A percentile compares a stretch with the other conserved stretches of the same genome.
Evolutionary conservation across 2,329 filamentous ascomycete genomes (phyloP).

Genomic region (Aaosphaeria arxii): DNA sequence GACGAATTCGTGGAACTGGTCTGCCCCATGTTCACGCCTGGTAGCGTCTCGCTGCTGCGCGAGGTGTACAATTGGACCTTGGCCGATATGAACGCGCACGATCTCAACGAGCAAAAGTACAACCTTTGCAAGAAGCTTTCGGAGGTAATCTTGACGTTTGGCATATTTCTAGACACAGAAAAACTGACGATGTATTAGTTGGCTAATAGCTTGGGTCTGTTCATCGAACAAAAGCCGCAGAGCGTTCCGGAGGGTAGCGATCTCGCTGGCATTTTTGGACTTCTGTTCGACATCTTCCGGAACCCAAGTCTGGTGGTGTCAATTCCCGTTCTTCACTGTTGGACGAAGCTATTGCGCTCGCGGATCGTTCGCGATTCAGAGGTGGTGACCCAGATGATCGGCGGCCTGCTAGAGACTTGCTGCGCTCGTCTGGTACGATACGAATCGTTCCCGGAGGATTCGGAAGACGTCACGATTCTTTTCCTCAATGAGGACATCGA

Average conservation of each 20-base stretch:
- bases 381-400: conserved; percentile 62
- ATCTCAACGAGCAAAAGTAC: conserved; percentile 90
- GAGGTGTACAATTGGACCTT: conserved; percentile 77
- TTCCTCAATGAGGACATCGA: conserved; percentile 94
- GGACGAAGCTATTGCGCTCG: conserved; percentile 77
- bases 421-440: conserved; percentile 82
- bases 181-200: conserved; percentile 53
- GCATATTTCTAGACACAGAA: conserved; percentile 3
- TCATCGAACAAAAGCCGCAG: conserved; percentile 73
- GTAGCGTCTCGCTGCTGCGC: conserved; percentile 68
- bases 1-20: conserved; percentile 77
- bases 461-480: conserved; percentile 72
- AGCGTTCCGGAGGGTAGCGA: conserved; percentile 65
- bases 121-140: conserved; percentile 90
- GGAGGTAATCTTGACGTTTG: conserved; percentile 59
- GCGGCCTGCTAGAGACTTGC: conserved; percentile 76
- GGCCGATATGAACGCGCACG: conserved; percentile 72
- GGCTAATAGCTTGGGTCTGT: conserved; percentile 79
- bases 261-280: conserved; percentile 70
- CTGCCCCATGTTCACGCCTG: conserved; percentile 72
- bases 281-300: conserved; percentile 75
- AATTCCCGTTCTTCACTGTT: conserved; percentile 86
- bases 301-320: conserved; percentile 89
- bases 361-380: conserved; percentile 65
- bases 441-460: conserved; percentile 80